These are phyloP conservation scores for Saccharomyces uvarum DNA, from an alignment of 1,139 yeast genomes.

Conservation along the genomic window DNA sequence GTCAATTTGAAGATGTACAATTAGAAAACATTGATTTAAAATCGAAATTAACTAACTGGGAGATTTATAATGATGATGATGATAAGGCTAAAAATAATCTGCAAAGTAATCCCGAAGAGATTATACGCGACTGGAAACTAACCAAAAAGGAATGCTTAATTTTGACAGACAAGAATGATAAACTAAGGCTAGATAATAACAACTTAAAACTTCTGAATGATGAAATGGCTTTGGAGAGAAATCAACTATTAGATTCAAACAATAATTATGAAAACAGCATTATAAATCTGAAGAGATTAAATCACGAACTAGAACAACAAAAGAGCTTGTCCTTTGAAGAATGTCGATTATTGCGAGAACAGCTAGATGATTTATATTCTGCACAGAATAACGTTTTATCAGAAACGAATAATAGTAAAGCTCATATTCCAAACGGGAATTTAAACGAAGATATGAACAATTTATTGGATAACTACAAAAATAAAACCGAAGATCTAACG, in stretches of 20 bases:
- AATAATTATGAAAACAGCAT: slow-evolving; percentile 30
- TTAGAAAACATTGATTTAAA: slow-evolving; percentile 45
- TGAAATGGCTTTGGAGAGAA: slow-evolving; percentile 34
- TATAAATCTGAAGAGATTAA: slow-evolving; percentile 35
- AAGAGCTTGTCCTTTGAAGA: slow-evolving; percentile 52
- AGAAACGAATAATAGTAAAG: slow-evolving; percentile 2
- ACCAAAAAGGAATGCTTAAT: slow-evolving; percentile 37
- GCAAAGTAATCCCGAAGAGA: slow-evolving; percentile 29
- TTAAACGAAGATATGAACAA: slow-evolving; percentile 22
- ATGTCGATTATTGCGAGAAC: slow-evolving; percentile 49
- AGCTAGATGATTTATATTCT: slow-evolving; percentile 33
- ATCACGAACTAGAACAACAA: slow-evolving; percentile 44
- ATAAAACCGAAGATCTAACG: slow-evolving; percentile 43
- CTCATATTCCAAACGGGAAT: background rate
- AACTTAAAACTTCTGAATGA: slow-evolving; percentile 28
- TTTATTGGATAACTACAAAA: slow-evolving; percentile 52
- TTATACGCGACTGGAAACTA: slow-evolving; percentile 33
- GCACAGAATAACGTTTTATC: background rate
- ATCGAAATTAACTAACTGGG: slow-evolving; percentile 29
- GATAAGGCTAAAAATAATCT: background rate
- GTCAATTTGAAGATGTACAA: slow-evolving; percentile 44
- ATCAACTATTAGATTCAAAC: slow-evolving; percentile 31
- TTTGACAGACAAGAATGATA: slow-evolving; percentile 36
- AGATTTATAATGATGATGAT: slow-evolving; percentile 25
- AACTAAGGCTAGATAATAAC: slow-evolving; percentile 28